Conservation (phyloP, 2,329 filamentous ascomycete genomes). For the Lithohypha guttulata region DNA sequence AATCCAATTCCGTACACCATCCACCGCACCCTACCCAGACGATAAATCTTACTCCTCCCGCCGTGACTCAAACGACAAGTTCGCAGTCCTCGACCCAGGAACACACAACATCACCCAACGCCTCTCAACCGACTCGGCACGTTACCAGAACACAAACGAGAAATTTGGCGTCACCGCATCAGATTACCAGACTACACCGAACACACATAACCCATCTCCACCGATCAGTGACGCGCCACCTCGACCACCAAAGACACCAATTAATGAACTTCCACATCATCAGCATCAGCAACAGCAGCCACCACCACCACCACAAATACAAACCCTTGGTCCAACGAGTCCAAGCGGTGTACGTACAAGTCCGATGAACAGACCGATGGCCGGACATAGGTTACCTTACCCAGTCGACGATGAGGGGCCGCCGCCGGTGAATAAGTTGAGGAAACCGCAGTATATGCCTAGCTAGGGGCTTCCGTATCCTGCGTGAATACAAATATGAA, state of each 20-base stretch:
- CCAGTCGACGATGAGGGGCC: constrained; percentile 71
- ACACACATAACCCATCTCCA: constrained; percentile 1
- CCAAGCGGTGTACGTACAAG: constrained; percentile 23
- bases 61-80: constrained; percentile 57
- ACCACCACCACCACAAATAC: no score
- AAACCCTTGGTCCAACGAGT: constrained; percentile 30
- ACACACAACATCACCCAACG: constrained; percentile 39
- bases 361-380: constrained; percentile 14
- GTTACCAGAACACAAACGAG: constrained; percentile 28
- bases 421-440: constrained; percentile 71
- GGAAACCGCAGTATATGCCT: constrained; percentile 64
- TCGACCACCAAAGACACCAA: constrained; percentile 65
- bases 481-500: no score
- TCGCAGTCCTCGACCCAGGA: constrained; percentile 46
- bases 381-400: constrained; percentile 52
- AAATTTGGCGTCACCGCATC: constrained; percentile 22
- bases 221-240: constrained; percentile 43
- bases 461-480: constrained; percentile 27
- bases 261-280: constrained; percentile 30
- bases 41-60: constrained; percentile 17
- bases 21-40: constrained; percentile 28
- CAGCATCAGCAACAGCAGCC: constrained; percentile 25
- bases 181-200: constrained; percentile 5
- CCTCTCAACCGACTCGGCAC: constrained; percentile 19
- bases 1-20: constrained; percentile 15